These are phyloP conservation scores for Sclerotinia sclerotiorum DNA, from an alignment of 2,329 filamentous ascomycete genomes.

Conservation along the genomic window DNA sequence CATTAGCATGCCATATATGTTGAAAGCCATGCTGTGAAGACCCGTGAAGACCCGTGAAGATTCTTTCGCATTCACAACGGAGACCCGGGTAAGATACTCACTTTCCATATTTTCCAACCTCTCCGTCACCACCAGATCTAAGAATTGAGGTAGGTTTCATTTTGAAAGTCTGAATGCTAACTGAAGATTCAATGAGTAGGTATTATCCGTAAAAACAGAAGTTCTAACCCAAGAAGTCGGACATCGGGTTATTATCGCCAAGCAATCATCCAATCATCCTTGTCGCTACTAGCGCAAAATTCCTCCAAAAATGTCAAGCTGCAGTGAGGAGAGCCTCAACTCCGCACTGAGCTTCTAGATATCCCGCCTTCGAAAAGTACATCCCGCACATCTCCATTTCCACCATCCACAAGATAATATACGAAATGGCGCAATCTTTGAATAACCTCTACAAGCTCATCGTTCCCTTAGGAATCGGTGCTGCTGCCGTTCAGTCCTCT, in stretches of 20 bases:
- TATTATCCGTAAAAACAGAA: background rate
- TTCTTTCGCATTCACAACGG: conserved; percentile 18
- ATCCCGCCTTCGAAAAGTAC: conserved; percentile 23
- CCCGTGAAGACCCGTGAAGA: conserved; percentile 15
- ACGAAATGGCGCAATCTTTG: conserved; percentile 53
- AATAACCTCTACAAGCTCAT: conserved; percentile 65
- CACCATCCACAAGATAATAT: conserved; percentile 17
- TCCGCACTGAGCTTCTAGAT: conserved; percentile 20
- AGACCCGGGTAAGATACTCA: conserved; percentile 32
- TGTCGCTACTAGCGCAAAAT: conserved; percentile 33
- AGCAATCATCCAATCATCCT: conserved; percentile 27
- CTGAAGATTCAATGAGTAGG: conserved; percentile 14
- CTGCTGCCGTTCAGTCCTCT: conserved; percentile 69
- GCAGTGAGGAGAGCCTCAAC: conserved; percentile 9
- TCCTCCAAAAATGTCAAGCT: conserved; percentile 35
- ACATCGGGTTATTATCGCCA: conserved; percentile 30
- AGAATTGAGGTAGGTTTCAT: conserved; percentile 41
- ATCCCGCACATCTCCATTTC: conserved; percentile 22
- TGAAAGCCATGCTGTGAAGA: conserved; percentile 22
- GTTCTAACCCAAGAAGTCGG: conserved; percentile 19
- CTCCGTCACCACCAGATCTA: conserved; percentile 39
- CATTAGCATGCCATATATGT: conserved; percentile 30
- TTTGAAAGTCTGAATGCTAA: conserved; percentile 28
- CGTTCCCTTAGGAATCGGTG: conserved; percentile 69
- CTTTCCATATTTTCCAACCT: conserved; percentile 42